Conservation (phyloP, 2,329 filamentous ascomycete species). For the Aspergillus floridensis region DNA sequence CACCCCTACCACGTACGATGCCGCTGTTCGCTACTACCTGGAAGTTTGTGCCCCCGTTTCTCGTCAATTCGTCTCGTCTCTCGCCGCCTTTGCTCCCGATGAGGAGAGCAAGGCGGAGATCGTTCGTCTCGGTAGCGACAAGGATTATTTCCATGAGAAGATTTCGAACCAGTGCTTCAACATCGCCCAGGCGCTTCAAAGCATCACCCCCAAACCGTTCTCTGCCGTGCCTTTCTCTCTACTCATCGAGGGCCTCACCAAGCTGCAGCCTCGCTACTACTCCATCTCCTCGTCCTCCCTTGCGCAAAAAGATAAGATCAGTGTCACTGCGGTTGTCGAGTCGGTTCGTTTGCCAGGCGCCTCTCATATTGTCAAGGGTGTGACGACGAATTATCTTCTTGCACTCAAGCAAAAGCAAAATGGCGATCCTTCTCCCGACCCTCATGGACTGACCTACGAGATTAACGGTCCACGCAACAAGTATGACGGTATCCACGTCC, state of each 20-base stretch:
- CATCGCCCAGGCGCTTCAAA: conserved; percentile 78
- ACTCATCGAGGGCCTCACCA: conserved; percentile 88
- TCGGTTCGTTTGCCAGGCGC: conserved; percentile 74
- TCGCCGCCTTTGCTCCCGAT: conserved; percentile 85
- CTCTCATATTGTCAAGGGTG: conserved; percentile 79
- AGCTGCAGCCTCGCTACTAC: conserved; percentile 97
- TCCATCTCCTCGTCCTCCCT: conserved; percentile 97
- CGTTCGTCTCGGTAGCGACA: conserved; percentile 83
- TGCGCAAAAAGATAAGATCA: conserved; percentile 91
- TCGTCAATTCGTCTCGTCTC: conserved; percentile 84
- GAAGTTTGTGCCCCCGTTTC: conserved; percentile 95
- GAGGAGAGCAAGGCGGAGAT: conserved; percentile 84
- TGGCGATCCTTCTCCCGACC: conserved; percentile 73
- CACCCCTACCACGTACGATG: conserved; percentile 92
- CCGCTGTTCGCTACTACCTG: conserved; percentile 90
- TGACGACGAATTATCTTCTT: conserved; percentile 93
- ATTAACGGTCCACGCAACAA: conserved; percentile 91
- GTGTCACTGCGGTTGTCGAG: conserved; percentile 93
- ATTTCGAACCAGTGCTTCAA: conserved; percentile 80
- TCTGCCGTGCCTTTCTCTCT: conserved; percentile 85
- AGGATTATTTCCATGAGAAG: conserved; percentile 90
- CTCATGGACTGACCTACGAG: conserved; percentile 81
- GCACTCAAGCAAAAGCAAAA: conserved; percentile 97
- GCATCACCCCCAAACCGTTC: conserved; percentile 74
- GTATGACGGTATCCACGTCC: conserved; percentile 92